phyloP scores from a whole-genome alignment of 2,329 filamentous ascomycete species.

The Rosellinia necatrix region DNA sequence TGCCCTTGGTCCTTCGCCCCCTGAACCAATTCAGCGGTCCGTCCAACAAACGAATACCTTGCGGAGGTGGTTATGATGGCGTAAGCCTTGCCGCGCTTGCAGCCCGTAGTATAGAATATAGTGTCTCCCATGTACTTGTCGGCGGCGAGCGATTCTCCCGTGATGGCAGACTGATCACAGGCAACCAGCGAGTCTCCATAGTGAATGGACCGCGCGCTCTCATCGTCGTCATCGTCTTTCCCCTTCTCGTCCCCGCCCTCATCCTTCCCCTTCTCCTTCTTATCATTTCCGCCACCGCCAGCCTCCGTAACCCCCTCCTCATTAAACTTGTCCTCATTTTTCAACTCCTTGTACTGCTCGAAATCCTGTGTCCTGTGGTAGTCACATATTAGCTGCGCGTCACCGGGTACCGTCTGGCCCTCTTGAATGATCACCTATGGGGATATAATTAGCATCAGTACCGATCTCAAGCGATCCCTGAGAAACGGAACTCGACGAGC shows the following conservation, averaged over 20 bases:
- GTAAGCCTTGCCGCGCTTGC: slow-evolving; percentile 80
- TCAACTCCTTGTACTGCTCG: slow-evolving; percentile 40
- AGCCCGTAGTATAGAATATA: slow-evolving; percentile 79
- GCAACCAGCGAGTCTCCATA: slow-evolving; percentile 71
- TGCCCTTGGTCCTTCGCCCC: slow-evolving; percentile 77
- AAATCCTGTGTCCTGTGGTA: slow-evolving; percentile 67
- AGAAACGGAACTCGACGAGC: not conserved
- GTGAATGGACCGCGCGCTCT: slow-evolving; percentile 56
- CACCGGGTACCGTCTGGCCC: slow-evolving; percentile 71
- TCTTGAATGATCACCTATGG: slow-evolving; percentile 70
- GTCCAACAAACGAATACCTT: slow-evolving; percentile 75
- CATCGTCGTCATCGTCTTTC: slow-evolving; percentile 61
- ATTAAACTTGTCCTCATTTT: slow-evolving; percentile 38
- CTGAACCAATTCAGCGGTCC: slow-evolving; percentile 74
- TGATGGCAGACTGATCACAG: slow-evolving; percentile 80
- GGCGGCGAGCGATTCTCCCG: slow-evolving; percentile 78
- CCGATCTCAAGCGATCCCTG: not conserved
- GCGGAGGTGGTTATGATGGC: slow-evolving; percentile 70
- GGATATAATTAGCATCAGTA: slow-evolving; percentile 8
- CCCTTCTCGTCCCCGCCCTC: slow-evolving; percentile 56
- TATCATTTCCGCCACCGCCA: slow-evolving; percentile 25
- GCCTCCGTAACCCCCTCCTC: slow-evolving; percentile 25
- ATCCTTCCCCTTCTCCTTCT: slow-evolving; percentile 49
- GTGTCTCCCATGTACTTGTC: slow-evolving; percentile 79
- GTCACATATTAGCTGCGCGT: slow-evolving; percentile 73